Conservation (phyloP, 331 rosid genomes). For the Rhamnella rubrinervis region DNA sequence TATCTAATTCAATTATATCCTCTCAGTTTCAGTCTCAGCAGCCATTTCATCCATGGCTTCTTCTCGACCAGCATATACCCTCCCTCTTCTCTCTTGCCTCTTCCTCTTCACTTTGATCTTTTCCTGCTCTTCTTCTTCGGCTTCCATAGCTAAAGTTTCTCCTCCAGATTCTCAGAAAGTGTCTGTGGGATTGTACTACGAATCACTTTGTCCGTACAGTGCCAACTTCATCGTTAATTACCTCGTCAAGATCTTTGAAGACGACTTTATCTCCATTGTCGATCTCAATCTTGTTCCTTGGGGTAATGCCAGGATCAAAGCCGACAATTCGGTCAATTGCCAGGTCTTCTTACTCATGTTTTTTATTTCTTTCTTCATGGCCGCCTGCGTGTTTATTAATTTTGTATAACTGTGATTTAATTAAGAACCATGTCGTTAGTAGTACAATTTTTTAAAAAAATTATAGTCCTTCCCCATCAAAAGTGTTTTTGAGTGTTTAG, state of each 20-base stretch:
- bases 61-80: constrained; percentile 8
- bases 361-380: background rate
- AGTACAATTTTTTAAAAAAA: background rate
- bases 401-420: no score
- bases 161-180: constrained; percentile 52
- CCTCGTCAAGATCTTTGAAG: constrained; percentile 57
- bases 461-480: background rate
- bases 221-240: constrained; percentile 60
- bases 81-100: constrained; percentile 25
- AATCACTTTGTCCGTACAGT: constrained; percentile 76
- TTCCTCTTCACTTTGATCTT: constrained; percentile 27
- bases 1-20: background rate
- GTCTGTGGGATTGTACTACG: constrained; percentile 62
- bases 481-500: background rate
- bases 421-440: background rate
- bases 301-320: constrained; percentile 69
- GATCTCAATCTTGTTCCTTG: constrained; percentile 80
- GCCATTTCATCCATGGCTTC: constrained; percentile 34
- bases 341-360: constrained; percentile 49
- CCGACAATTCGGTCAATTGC: constrained; percentile 62
- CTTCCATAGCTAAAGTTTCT: constrained; percentile 6
- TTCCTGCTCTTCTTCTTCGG: constrained; percentile 19
- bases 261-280: constrained; percentile 55
- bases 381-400: background rate
- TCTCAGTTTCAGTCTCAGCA: background rate